phyloP scores from a whole-genome alignment of 345 rosid species.

The Gossypioides kirkii region DNA sequence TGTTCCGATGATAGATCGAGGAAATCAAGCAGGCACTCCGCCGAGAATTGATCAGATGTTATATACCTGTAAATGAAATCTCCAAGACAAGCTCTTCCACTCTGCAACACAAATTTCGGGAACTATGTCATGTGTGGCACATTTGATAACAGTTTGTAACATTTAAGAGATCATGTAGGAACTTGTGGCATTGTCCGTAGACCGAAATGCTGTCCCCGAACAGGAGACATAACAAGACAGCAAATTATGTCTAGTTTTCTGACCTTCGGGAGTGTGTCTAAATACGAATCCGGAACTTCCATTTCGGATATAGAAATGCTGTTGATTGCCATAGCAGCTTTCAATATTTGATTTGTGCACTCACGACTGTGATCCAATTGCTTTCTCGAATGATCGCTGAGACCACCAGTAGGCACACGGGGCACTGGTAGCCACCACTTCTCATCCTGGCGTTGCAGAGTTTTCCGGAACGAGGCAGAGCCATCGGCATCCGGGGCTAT shows the following conservation, averaged over 20 bases:
- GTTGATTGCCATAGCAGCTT: slow-evolving; percentile 96
- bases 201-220: not conserved
- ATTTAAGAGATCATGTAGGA: not conserved
- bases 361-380: slow-evolving; percentile 72
- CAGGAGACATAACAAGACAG: not conserved
- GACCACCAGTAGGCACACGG: slow-evolving; percentile 75
- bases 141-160: not conserved
- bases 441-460: slow-evolving; percentile 80
- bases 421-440: slow-evolving; percentile 99
- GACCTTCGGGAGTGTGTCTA: slow-evolving; percentile 91
- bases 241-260: not conserved
- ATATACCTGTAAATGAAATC: slow-evolving; percentile 75
- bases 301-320: slow-evolving; percentile 59
- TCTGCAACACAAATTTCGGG: slow-evolving; percentile 38
- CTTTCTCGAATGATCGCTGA: slow-evolving; percentile 67
- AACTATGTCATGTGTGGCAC: not conserved
- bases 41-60: slow-evolving; percentile 75
- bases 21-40: slow-evolving; percentile 83
- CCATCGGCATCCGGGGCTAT: slow-evolving; percentile 76
- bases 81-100: slow-evolving; percentile 82
- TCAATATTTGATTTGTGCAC: slow-evolving; percentile 76
- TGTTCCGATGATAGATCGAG: slow-evolving; percentile 88
- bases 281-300: slow-evolving; percentile 84
- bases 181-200: not conserved
- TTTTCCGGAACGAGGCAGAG: slow-evolving; percentile 72